A percentile compares a stretch with the other conserved stretches of the same genome.
These are phyloP conservation scores for Ophiostoma fasciatum DNA, from an alignment of 2,329 filamentous ascomycete genomes.

Conservation along the genomic window DNA sequence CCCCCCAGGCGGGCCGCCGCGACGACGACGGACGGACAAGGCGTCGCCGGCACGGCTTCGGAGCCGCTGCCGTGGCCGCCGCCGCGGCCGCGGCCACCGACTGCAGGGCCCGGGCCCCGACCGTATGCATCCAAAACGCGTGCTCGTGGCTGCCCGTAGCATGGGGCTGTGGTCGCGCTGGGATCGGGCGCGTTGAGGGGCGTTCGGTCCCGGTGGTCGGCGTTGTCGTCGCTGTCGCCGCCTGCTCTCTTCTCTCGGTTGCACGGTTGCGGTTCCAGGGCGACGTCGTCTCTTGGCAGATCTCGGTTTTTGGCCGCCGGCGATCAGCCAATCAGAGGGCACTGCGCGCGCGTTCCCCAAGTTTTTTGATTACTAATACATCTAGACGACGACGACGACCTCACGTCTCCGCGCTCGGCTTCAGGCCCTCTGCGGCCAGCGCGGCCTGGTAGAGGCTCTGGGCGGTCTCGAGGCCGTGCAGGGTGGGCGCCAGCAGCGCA, in stretches of 20 bases:
- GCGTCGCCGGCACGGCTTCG: constrained; percentile 1
- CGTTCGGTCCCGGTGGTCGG: too few species aligned
- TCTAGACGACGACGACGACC: too few species aligned
- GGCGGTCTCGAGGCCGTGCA: constrained; percentile 56
- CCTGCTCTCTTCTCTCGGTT: too few species aligned
- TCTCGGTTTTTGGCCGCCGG: too few species aligned
- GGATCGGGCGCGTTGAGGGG: background rate
- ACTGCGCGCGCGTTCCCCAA: background rate
- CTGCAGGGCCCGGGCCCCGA: constrained; percentile 14
- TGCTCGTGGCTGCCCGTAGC: background rate
- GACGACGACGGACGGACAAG: constrained; percentile 1
- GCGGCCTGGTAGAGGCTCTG: constrained; percentile 20
- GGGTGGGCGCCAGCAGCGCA: constrained; percentile 60
- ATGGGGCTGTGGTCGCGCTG: background rate
- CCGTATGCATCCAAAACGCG: constrained; percentile 15
- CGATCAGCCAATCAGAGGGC: background rate
- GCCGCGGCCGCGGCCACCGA: constrained; percentile 8
- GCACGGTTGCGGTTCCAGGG: too few species aligned
- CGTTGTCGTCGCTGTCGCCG: too few species aligned
- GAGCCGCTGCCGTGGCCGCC: too few species aligned
- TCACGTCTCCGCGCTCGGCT: constrained; percentile 10
- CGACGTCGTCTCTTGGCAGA: too few species aligned
- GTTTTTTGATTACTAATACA: too few species aligned
- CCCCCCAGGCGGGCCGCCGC: too few species aligned
- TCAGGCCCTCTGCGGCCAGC: constrained; percentile 12